Base-by-base conservation (phyloP, 1,284 basidiomycete species). In the Ganoderma leucocontextum region DNA sequence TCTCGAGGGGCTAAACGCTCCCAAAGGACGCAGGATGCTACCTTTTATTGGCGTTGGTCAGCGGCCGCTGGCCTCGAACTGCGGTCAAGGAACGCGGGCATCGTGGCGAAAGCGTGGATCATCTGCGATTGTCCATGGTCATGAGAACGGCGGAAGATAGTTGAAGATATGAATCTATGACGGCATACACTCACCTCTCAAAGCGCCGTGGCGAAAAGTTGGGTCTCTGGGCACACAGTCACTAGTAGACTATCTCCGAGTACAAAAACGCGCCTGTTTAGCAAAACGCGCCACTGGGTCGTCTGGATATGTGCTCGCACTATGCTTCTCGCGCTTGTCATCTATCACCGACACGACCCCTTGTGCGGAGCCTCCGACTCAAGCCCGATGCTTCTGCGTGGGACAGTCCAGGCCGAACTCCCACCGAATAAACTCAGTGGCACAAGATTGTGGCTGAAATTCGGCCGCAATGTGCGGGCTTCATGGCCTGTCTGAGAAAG, bases 1-100 rank as follows among this genome's bases (percentile, higher is more conserved):
- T n/a, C n/a, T n/a, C 35, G 42, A 36, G 25, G 55, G 47, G 36
- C 44, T 64, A 58, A 60, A 38, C 64, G 64, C 64, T 38, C 36
- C 33, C 19, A 7, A 35, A 58, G n/a, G n/a, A n/a, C 35, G 19
- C 19, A 12, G 29, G 25, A 17, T 12, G 29, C 1, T 55, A 55
- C 7, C 33, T 35, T 58, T 58, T 58, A 58, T 58, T 12, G 55
- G 55, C 19, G 33, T n/a, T 6, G 35, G n/a, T 12, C 2, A 38
- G 36, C n/a, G 19, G 19, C 19, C 35, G 17, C 36, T 58, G n/a
- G 55, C 55, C 55, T 58, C 7, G n/a, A 38, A 58, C 55, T 58
- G 55, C 55, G 55, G n/a, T 58, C 55, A 58, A n/a, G 36, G 35
- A 58, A 33, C 33, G 19, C n/a, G 55, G 35, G 55, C 35, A 8